Base-by-base conservation (phyloP, 495 filamentous ascomycete species). In the Geopyxis carbonaria region DNA sequence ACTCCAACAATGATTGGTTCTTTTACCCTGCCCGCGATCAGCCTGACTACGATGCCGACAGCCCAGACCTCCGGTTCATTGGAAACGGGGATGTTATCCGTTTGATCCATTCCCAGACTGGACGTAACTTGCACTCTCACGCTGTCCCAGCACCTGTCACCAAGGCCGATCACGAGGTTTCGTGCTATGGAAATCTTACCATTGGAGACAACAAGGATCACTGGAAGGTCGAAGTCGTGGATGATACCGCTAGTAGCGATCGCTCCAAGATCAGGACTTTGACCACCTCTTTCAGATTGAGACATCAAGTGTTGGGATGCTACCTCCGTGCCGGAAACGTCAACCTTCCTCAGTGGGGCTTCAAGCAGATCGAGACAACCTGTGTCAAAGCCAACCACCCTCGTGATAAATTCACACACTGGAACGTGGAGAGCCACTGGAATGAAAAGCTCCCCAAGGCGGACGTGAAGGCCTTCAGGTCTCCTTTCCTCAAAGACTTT, bases 1-100 rank as follows among this genome's bases (percentile, higher is more conserved):
- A 97, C 69, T 73, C 89, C 49, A 97, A 97, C 65, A 97, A 97
- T 53, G 91, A 97, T 61, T 97, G 89, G 89, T 94, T 86, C 60
- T 92, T 97, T 57, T 93, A 93, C 55, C 91, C 89, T 13, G 89
- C 84, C 62, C 78, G 89, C 29, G 48, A 64, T 22, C 68, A 87
- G 23, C 57, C 67, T 2, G 76, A 80, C n/a, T 91, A 73, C 51
- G 69, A 83, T 50, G 59, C 71, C 2, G 73, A 79, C 22, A 72
- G 65, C 22, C 64, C 67, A 6, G 63, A 85, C 32, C 59, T 64
- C 29, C 71, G 72, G 43, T 91, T 75, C 56, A 69, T 93, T 46
- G 78, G 70, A 8, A 73, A 95, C 55, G 76, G 77, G 32, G 70
- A 82, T 53, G 61, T 70, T 30, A 71, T 97, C 49, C 86, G 89